phyloP scores from a whole-genome alignment of 305 asterid genomes.

The Solanum hybrid region DNA sequence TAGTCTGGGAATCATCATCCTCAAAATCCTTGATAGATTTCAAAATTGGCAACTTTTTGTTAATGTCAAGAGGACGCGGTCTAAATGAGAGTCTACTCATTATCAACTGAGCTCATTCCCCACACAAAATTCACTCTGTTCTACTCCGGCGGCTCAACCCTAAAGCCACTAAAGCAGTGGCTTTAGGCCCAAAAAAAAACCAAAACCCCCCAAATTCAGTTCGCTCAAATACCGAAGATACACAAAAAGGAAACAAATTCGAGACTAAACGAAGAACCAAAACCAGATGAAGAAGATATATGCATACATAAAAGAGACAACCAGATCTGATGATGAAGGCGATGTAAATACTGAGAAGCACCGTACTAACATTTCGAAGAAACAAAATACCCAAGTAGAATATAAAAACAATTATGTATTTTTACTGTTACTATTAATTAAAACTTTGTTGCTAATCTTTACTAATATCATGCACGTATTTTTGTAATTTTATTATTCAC shows the following conservation, averaged over 20 bases:
- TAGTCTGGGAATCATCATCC: constrained; percentile 85
- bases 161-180: not conserved
- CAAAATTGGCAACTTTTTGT: constrained; percentile 92
- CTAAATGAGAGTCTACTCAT: constrained; percentile 98
- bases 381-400: not conserved
- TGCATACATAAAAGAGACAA: too few species aligned
- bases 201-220: not conserved
- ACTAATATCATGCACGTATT: not conserved
- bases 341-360: not conserved
- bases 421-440: not conserved
- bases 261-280: not conserved
- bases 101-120: constrained; percentile 10
- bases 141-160: not conserved
- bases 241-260: not conserved
- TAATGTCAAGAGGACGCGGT: constrained; percentile 96
- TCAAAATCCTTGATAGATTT: constrained; percentile 90
- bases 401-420: not conserved
- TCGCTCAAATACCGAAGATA: not conserved
- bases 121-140: not conserved
- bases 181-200: not conserved
- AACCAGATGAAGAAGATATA: not conserved
- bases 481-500: not conserved
- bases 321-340: not conserved
- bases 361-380: not conserved
- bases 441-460: not conserved